Evolutionary conservation across 306 rosid species (phyloP), one percentile per base, ranked within the genome.

Genomic region (Gastrolobium bilobum): DNA sequence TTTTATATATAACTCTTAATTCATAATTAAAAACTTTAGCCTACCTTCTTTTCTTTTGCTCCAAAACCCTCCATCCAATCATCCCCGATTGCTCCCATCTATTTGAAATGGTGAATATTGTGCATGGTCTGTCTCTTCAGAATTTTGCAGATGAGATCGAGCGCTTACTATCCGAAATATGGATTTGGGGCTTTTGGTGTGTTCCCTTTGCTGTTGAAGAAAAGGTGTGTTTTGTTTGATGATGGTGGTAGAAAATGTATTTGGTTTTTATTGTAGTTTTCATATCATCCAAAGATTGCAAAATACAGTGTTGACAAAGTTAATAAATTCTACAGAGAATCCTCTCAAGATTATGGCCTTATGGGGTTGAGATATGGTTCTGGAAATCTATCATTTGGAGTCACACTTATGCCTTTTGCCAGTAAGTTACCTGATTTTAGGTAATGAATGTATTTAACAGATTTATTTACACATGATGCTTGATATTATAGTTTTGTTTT

Each of bases 341-440:
- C 88, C 59, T 81, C 91, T 60, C 82, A 90, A 79, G 99, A 95
- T 80, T 84, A 79, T 73, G 93, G 98, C 60, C 78, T 85, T 72
- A 77, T 93, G 88, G 98, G 99, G 69, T 84, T 95, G 87, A 89
- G 98, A 95, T 95, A 92, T 67, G 97, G 98, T 82, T 86, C 99
- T 0, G 84, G 81, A 80, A 93, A 89, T 86, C 82, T 91, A 67
- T 93, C 98, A 20, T 54, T 79, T 84, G 97, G 99, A 68, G 89
- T 87, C 64, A 90, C 94, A 63, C 63, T 87, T 79, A 39, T 52
- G 90, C 99, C 98, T 59, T 88, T 93, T 62, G 81, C 87, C 70
- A 48, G 99, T 95, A 90, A 44, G 95, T 83, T 64, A 48, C 66
- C 71, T 30, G 46, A 37, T 59, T 75, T 60, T 56, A 15, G 38